phyloP scores from a whole-genome alignment of 768 basidiomycete species.

The Mycena leptocephala region DNA sequence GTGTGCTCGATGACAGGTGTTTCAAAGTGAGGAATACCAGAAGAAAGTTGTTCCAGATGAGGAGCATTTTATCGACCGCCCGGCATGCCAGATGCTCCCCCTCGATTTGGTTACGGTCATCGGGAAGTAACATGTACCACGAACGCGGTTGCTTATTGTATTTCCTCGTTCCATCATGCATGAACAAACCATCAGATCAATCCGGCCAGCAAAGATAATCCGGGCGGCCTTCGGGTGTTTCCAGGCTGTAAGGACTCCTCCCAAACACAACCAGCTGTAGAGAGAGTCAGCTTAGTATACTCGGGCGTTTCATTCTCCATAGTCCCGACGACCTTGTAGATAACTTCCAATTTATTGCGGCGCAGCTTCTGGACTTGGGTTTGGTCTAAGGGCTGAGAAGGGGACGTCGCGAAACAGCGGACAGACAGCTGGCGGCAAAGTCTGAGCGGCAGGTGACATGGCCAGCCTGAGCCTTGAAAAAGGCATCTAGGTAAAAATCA shows the following conservation, averaged over 20 bases:
- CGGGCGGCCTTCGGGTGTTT: too few species aligned
- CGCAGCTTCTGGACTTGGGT: slow-evolving; percentile 6
- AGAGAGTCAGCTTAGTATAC: slow-evolving; percentile 15
- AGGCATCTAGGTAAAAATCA: not conserved
- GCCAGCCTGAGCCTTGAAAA: slow-evolving; percentile 1
- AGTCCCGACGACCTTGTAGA: slow-evolving; percentile 4
- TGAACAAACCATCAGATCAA: too few species aligned
- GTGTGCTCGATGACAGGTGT: not conserved
- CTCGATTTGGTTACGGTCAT: slow-evolving; percentile 10
- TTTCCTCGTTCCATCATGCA: too few species aligned
- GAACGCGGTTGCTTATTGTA: not conserved
- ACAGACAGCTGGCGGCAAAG: not conserved
- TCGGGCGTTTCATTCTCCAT: slow-evolving; percentile 1
- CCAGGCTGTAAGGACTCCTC: too few species aligned
- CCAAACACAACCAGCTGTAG: too few species aligned
- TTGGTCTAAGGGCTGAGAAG: not conserved
- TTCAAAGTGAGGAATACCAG: slow-evolving; percentile 1
- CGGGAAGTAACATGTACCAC: not conserved
- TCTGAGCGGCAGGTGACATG: not conserved
- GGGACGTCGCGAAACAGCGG: not conserved
- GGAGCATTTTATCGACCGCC: not conserved
- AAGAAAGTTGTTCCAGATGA: not conserved
- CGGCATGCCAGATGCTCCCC: not conserved
- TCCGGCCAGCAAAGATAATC: too few species aligned
- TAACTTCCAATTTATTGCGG: slow-evolving; percentile 2